phyloP scores from a whole-genome alignment of 768 basidiomycete genomes.

The Serpula lacrymans region DNA sequence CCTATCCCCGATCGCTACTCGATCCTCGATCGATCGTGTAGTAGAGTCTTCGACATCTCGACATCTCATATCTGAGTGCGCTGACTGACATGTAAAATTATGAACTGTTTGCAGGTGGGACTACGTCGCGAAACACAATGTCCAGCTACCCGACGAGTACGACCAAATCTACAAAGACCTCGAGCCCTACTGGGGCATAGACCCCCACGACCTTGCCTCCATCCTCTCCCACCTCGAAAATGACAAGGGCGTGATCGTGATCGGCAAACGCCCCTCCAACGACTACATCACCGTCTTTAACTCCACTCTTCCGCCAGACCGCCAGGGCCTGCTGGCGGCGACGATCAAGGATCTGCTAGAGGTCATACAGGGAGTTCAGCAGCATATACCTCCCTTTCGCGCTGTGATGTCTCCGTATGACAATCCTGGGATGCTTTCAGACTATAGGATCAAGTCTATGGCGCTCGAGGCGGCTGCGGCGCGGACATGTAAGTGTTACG shows the following conservation, averaged over 20 bases:
- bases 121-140: slow-evolving; percentile 41
- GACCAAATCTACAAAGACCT: slow-evolving; percentile 45
- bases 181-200: slow-evolving; percentile 41
- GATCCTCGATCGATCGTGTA: neutral
- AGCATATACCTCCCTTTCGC: slow-evolving; percentile 42
- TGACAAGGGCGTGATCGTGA: slow-evolving; percentile 31
- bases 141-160: slow-evolving; percentile 53
- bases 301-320: neutral
- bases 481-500: slow-evolving; percentile 25
- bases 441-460: slow-evolving; percentile 29
- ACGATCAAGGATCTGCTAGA: slow-evolving; percentile 35
- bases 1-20: neutral
- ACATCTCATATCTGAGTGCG: neutral
- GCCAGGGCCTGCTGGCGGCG: slow-evolving; percentile 12
- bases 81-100: neutral
- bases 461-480: slow-evolving; percentile 30
- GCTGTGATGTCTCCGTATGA: slow-evolving; percentile 45
- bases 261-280: slow-evolving; percentile 22
- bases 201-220: slow-evolving; percentile 27
- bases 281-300: slow-evolving; percentile 3
- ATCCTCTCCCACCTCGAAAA: slow-evolving; percentile 27
- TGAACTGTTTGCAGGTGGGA: slow-evolving; percentile 40
- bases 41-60: no score
- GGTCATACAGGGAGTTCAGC: slow-evolving; percentile 36
- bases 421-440: slow-evolving; percentile 35